Evolutionary conservation across 164 flowering plant species (phyloP).

Genomic region (Cinnamomum chago): DNA sequence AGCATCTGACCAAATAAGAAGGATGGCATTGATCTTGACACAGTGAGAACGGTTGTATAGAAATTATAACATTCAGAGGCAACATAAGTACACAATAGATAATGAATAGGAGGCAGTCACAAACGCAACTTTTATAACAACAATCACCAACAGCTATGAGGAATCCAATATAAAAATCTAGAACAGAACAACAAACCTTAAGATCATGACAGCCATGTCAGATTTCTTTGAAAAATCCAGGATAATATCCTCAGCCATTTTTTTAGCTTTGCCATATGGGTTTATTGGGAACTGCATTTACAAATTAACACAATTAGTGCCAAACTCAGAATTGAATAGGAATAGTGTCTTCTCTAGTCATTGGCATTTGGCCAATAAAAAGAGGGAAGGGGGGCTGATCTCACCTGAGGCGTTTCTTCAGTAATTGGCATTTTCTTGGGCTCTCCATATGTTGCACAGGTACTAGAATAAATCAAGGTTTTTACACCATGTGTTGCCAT

Average conservation of each 20-base stretch:
- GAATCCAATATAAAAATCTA: not conserved
- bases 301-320: not conserved
- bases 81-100: not conserved
- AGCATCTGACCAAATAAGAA: not conserved
- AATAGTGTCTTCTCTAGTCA: not conserved
- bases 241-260: slow-evolving; percentile 98
- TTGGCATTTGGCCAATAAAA: not conserved
- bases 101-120: not conserved
- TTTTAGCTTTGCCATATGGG: slow-evolving; percentile 99
- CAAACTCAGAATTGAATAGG: not conserved
- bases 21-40: not conserved
- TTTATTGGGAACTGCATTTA: slow-evolving; percentile 76
- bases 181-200: slow-evolving; percentile 49
- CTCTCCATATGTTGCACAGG: slow-evolving; percentile 86
- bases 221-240: slow-evolving; percentile 84
- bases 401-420: slow-evolving; percentile 90
- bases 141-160: not conserved
- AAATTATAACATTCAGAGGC: too few relatives aligned
- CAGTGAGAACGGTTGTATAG: not conserved
- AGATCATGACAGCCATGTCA: slow-evolving; percentile 95
- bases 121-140: not conserved
- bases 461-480: slow-evolving; percentile 85
- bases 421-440: slow-evolving; percentile 96
- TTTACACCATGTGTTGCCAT: slow-evolving; percentile 84
- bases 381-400: not conserved